Conservation (phyloP, 2,329 filamentous ascomycete genomes). For the Neonectria faginata region DNA sequence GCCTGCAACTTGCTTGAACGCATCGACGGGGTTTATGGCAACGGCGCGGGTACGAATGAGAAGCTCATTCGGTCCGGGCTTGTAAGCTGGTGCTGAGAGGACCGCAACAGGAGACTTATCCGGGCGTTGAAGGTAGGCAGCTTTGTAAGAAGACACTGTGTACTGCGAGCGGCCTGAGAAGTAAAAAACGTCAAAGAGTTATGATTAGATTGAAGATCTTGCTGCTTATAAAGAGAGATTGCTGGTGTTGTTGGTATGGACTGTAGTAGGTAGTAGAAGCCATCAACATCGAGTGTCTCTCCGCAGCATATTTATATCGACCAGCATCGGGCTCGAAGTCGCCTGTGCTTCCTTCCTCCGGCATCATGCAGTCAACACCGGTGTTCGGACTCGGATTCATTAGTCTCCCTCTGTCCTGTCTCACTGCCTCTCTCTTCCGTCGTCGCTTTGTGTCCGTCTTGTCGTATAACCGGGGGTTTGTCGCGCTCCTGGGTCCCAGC, state of each 20-base stretch:
- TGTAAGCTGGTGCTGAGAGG: background rate
- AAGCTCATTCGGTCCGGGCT: conserved; percentile 26
- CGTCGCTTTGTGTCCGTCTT: background rate
- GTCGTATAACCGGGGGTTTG: conserved; percentile 2
- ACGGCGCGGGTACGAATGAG: conserved; percentile 37
- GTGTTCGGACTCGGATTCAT: background rate
- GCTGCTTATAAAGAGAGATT: conserved; percentile 16
- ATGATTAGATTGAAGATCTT: conserved; percentile 15
- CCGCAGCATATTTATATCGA: background rate
- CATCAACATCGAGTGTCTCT: background rate
- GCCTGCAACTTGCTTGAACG: conserved; percentile 43
- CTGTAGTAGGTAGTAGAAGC: background rate
- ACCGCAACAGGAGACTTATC: conserved; percentile 1
- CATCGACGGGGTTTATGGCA: conserved; percentile 46
- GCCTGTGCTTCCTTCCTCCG: conserved; percentile 1
- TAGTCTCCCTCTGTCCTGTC: background rate
- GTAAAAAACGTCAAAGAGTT: background rate
- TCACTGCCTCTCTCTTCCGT: background rate
- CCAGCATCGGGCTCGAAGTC: conserved; percentile 11
- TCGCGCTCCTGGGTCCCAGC: conserved; percentile 3
- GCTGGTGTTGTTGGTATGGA: conserved; percentile 1
- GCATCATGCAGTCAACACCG: background rate
- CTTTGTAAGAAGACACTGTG: conserved; percentile 3
- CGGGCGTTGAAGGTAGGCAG: conserved; percentile 1
- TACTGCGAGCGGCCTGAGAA: background rate